Evolutionary conservation across 1,139 yeast species (phyloP), one percentile per base, ranked within the genome.

Genomic region (Pichia sp.): DNA sequence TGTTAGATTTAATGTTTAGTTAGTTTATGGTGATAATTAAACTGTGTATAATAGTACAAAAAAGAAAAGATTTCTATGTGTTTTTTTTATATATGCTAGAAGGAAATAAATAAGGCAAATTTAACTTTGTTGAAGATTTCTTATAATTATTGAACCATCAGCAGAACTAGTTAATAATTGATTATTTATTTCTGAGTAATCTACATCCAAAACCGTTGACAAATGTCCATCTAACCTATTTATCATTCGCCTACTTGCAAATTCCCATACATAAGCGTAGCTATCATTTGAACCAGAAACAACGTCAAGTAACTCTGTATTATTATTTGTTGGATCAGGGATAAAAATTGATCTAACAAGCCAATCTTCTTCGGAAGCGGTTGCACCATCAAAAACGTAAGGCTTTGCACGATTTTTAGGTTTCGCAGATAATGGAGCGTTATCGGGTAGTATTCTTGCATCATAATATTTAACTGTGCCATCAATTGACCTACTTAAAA

Each of bases 131-230:
- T 45, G 56, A 30, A 57, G 38, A 30, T 46, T 69, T 52, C 81
- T 63, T 6, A 78, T 61, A 4, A 78, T 69, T 2, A 77, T 55
- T 2, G 69, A 61, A 0, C 81, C 80, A 56, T 77, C 84, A 3
- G 67, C 62, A 3, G 82, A 73, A 9, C 75, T 57, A 10, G 80
- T 71, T 10, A 68, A 56, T 12, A 74, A 35, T 25, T 77, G 66
- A 0, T 65, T 64, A 4, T 48, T 49, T 0, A 74, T 70, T 51
- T 70, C 75, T 4, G 52, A 51, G 48, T 63, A 70, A 53, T 73
- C 78, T 4, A 82, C 75, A 57, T 78, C 87, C 28, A 80, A 63
- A 1, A 80, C 85, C 0, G 79, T 63, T 0, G 87, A 85, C 7
- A 59, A 55, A 55, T 84, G 92, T 2, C 89, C 90, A 4, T 69